Evolutionary conservation across 495 filamentous ascomycete genomes (phyloP), one percentile per base, ranked within the genome.

Genomic region (Penicillium bovifimosum): DNA sequence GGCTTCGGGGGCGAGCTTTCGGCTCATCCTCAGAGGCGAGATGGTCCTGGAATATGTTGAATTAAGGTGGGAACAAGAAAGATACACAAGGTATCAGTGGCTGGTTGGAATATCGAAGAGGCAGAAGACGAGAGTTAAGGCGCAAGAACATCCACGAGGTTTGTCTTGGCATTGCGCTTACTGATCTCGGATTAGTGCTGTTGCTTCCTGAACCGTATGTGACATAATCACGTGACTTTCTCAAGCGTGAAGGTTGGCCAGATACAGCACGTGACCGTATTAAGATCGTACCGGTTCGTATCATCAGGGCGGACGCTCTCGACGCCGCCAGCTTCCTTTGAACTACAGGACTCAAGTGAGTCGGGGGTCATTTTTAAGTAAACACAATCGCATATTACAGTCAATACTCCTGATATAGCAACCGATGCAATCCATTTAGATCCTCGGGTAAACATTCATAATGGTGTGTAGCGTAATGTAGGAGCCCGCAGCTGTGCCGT

Each of bases 1-100:
- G 76, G 92, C 90, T 86, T 96, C 90, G 70, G 91, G 88, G 75
- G 90, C 89, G 77, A 95, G 85, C 80, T 96, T 95, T 59, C 74
- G 72, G 71, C 72, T 75, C 74, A 76, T 76, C 66, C 72, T 76
- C 64, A 62, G 69, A 48, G 62, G 45, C 52, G 60, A 55, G 61
- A 35, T 33, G 42, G 44, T 50, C 35, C 13, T 33, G 10, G 14
- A 39, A 38, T 33, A 47, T 52, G 16, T 49, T 51, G 41, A 56
- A 47, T 48, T 54, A 50, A 47, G 52, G 53, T 55, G 49, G 54
- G 48, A 32, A 53, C 41, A 41, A 52, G 47, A 43, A 26, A 53
- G 59, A 64, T 65, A 65, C 63, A 50, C 51, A 44, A 54, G 63
- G 63, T 64, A 64, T 57, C 63, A 51, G 54, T 50, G 56, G 49